Conservation (phyloP, 78 protist species). For the Emiliania huxleyi region DNA sequence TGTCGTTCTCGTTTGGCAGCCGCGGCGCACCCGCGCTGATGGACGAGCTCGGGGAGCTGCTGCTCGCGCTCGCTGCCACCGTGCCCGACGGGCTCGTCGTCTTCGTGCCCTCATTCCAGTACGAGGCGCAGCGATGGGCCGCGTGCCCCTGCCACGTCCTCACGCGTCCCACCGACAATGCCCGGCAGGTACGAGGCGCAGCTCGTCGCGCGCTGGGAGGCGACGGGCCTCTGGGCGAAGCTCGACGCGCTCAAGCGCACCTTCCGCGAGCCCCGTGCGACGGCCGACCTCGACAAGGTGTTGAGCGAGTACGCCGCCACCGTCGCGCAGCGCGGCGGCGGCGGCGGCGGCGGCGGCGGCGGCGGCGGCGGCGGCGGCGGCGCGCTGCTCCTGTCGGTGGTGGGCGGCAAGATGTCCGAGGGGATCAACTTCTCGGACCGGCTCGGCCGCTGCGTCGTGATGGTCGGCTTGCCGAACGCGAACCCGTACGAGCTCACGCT, state of each 20-base stretch:
- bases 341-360: not conserved
- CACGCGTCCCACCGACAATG: too few relatives aligned
- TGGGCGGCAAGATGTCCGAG: constrained; percentile 87
- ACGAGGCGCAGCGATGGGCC: not conserved
- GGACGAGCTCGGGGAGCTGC: not conserved
- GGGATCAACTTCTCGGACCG: constrained; percentile 86
- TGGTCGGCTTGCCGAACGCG: constrained; percentile 84
- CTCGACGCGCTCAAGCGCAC: not conserved
- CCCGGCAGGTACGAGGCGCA: not conserved
- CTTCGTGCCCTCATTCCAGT: constrained; percentile 74
- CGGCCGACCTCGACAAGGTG: not conserved
- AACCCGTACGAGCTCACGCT: constrained; percentile 57
- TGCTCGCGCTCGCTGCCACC: not conserved
- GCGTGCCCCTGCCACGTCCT: not conserved
- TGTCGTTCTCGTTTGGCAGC: constrained; percentile 48
- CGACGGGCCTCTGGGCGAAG: not conserved
- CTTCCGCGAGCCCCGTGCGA: constrained; percentile 7
- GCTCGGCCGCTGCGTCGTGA: constrained; percentile 58
- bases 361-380: constrained; percentile 19
- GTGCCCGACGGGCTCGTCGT: constrained; percentile 77
- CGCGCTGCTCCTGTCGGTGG: constrained; percentile 65
- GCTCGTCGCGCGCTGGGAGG: constrained; percentile 7
- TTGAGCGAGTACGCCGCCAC: not conserved
- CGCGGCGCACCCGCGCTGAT: not conserved
- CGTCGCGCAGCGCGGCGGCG: not conserved